Evolutionary conservation across 192 early-diverging fungal genomes (phyloP).

Genomic region (Podila clonocystis): DNA sequence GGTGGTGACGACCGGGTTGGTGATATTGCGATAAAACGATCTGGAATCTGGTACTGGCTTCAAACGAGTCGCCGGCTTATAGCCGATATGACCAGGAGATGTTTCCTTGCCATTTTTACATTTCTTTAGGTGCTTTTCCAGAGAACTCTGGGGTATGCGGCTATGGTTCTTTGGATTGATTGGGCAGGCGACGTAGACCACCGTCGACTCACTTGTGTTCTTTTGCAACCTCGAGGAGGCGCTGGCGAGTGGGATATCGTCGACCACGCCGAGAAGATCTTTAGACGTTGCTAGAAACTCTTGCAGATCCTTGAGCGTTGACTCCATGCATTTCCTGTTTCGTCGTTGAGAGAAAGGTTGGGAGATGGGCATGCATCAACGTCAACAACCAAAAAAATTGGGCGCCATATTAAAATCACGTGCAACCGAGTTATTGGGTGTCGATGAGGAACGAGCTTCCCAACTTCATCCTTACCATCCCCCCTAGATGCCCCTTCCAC

Average conservation of each 20-base stretch:
- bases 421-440: not conserved
- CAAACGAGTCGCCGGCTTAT: not conserved
- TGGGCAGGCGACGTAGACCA: not conserved
- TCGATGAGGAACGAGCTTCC: not conserved
- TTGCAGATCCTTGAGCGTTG: not conserved
- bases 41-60: not conserved
- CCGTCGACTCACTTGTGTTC: not conserved
- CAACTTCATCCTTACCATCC: not conserved
- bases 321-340: not conserved
- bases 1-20: not conserved
- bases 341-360: not conserved
- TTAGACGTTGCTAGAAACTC: not conserved
- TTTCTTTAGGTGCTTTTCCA: not conserved
- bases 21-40: not conserved
- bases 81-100: not conserved
- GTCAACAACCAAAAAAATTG: too few species aligned
- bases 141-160: not conserved
- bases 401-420: not conserved
- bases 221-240: not conserved
- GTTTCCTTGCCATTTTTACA: not conserved
- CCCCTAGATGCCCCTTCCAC: constrained; percentile 1
- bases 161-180: not conserved
- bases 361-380: too few species aligned
- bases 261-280: not conserved
- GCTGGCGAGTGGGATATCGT: not conserved